A percentile compares a stretch with the other conserved stretches of the same genome.
Conservation (phyloP, 106 monocot genomes). For the Allium fistulosum region DNA sequence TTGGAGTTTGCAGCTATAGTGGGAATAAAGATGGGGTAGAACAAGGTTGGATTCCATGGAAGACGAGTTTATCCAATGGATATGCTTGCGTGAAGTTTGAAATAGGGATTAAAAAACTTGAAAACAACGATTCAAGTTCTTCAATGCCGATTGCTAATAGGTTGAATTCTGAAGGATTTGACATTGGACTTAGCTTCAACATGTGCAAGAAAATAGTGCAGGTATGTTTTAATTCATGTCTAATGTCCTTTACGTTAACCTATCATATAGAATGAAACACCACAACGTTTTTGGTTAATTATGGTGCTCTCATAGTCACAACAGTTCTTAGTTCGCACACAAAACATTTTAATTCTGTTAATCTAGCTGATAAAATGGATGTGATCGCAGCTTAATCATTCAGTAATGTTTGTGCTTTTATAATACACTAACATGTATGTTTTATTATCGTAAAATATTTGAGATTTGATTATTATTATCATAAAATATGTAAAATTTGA, state of each 20-base stretch:
- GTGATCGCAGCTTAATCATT: background rate
- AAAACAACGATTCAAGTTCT: conserved; percentile 9
- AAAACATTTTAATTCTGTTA: background rate
- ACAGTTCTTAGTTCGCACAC: background rate
- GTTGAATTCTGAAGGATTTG: conserved; percentile 23
- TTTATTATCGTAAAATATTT: too few relatives aligned
- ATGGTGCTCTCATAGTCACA: background rate
- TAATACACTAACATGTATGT: too few relatives aligned
- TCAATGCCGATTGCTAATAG: conserved; percentile 9
- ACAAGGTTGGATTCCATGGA: conserved; percentile 46
- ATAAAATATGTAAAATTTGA: too few relatives aligned
- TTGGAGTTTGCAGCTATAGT: conserved; percentile 23
- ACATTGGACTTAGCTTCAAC: conserved; percentile 46
- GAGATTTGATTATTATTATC: too few relatives aligned
- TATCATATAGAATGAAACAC: background rate
- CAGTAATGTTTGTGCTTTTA: too few relatives aligned
- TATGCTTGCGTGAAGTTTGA: conserved; percentile 45
- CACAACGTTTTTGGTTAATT: background rate
- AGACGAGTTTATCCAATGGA: conserved; percentile 26
- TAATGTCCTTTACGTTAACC: background rate
- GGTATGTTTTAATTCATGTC: conserved; percentile 19
- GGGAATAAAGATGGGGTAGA: conserved; percentile 12
- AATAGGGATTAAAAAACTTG: conserved; percentile 20
- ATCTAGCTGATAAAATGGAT: background rate
- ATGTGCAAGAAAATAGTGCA: conserved; percentile 70